These are phyloP conservation scores for Inga oerstediana DNA, from an alignment of 306 rosid species.

Conservation along the genomic window DNA sequence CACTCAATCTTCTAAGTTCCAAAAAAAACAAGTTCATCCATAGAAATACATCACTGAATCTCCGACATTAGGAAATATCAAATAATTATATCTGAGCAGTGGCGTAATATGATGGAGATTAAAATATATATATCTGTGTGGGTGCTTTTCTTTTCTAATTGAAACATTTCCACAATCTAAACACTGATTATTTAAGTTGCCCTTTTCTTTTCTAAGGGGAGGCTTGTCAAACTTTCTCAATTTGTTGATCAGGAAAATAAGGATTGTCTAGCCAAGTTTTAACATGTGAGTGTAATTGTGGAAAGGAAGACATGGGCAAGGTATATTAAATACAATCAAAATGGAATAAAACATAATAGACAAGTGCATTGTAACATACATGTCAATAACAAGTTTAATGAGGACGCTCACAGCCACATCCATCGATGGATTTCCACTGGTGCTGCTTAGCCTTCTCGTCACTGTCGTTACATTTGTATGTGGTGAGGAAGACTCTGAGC, in stretches of 20 bases:
- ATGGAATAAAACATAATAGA: constrained; percentile 30
- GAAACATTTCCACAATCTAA: not conserved
- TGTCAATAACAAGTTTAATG: constrained; percentile 93
- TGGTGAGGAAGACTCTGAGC: constrained; percentile 80
- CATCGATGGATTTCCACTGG: constrained; percentile 82
- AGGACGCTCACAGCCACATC: constrained; percentile 99
- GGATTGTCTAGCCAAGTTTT: constrained; percentile 25
- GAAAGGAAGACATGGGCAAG: constrained; percentile 8
- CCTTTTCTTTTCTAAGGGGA: constrained; percentile 15
- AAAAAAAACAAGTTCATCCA: not conserved
- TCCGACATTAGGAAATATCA: constrained; percentile 24
- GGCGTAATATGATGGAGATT: not conserved
- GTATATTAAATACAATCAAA: constrained; percentile 12
- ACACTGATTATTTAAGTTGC: constrained; percentile 21
- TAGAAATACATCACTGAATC: not conserved
- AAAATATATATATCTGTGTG: not conserved
- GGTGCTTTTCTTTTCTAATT: not conserved
- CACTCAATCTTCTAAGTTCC: not conserved
- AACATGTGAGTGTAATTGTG: not conserved
- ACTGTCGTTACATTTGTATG: constrained; percentile 56
- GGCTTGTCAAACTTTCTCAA: not conserved
- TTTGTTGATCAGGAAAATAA: constrained; percentile 17
- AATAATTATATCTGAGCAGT: constrained; percentile 4
- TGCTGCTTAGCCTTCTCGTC: constrained; percentile 71
- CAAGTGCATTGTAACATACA: constrained; percentile 66